Conservation (phyloP, 2,329 filamentous ascomycete genomes). For the Neonectria hederae region DNA sequence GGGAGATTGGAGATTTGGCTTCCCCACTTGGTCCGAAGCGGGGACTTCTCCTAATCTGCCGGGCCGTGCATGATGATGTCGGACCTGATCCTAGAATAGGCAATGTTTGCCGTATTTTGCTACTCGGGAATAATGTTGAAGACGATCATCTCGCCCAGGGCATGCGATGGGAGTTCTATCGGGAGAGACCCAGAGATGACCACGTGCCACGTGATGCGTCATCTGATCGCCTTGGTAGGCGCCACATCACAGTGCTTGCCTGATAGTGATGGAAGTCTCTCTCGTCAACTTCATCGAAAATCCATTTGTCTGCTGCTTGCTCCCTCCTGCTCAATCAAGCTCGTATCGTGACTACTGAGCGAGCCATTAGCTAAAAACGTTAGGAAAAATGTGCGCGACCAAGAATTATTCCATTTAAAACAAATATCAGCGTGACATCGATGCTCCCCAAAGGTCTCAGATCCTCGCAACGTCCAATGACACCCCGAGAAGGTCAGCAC, state of each 20-base stretch:
- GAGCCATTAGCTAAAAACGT: no score
- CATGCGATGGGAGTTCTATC: not conserved
- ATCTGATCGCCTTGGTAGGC: not conserved
- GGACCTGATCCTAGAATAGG: not conserved
- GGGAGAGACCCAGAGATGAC: not conserved
- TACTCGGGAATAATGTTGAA: no score
- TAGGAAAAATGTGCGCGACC: not conserved
- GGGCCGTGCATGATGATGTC: not conserved
- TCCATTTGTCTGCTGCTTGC: not conserved
- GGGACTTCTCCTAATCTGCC: not conserved
- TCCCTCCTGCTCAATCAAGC: not conserved
- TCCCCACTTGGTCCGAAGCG: constrained; percentile 10
- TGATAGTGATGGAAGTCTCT: not conserved
- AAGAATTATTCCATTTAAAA: constrained; percentile 2
- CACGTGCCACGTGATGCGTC: not conserved
- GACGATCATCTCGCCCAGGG: not conserved
- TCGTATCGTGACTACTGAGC: not conserved
- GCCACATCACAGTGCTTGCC: no score
- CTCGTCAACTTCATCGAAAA: not conserved
- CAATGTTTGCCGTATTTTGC: not conserved
- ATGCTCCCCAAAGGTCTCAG: not conserved
- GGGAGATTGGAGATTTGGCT: not conserved
- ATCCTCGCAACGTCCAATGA: not conserved
- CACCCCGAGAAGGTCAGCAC: not conserved
- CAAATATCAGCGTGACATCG: not conserved